Conservation (phyloP, 441 rosid species). For the Croton laevigatus region DNA sequence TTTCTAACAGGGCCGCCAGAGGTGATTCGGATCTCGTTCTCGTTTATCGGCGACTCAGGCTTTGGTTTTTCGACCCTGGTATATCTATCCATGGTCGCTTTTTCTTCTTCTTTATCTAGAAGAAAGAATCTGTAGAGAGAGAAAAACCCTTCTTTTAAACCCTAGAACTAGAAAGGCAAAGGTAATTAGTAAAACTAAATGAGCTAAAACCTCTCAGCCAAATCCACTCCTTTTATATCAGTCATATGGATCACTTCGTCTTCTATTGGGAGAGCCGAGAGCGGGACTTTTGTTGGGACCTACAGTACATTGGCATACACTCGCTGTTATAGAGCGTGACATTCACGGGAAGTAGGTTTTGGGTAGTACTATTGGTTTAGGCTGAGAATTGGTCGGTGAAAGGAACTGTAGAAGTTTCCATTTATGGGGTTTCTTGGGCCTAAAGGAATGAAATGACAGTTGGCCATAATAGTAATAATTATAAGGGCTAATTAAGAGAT, state of each 20-base stretch:
- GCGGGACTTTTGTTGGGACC: neutral
- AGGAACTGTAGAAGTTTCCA: neutral
- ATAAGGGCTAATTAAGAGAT: too few relatives aligned
- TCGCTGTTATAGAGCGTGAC: neutral
- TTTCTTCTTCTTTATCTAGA: neutral
- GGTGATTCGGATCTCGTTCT: constrained; percentile 97
- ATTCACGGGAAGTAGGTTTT: neutral
- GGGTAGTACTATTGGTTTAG: neutral
- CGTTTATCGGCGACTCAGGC: constrained; percentile 69
- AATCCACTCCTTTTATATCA: neutral
- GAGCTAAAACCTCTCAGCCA: neutral
- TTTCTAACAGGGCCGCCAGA: constrained; percentile 74
- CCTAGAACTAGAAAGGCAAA: constrained; percentile 15
- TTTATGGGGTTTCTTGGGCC: constrained; percentile 2
- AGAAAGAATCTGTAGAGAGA: constrained; percentile 21
- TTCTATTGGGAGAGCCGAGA: neutral
- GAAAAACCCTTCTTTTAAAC: constrained; percentile 25
- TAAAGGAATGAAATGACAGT: neutral
- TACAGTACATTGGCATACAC: neutral
- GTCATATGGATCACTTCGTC: constrained; percentile 1
- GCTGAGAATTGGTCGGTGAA: neutral
- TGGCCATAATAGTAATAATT: neutral
- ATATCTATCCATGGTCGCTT: constrained; percentile 68
- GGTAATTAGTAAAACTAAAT: neutral
- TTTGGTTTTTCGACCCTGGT: constrained; percentile 84